Percentiles rank a stretch among this genome's conserved stretches.
Evolutionary conservation across 768 basidiomycete genomes (phyloP).

Genomic region (Lactifluus piperatus): DNA sequence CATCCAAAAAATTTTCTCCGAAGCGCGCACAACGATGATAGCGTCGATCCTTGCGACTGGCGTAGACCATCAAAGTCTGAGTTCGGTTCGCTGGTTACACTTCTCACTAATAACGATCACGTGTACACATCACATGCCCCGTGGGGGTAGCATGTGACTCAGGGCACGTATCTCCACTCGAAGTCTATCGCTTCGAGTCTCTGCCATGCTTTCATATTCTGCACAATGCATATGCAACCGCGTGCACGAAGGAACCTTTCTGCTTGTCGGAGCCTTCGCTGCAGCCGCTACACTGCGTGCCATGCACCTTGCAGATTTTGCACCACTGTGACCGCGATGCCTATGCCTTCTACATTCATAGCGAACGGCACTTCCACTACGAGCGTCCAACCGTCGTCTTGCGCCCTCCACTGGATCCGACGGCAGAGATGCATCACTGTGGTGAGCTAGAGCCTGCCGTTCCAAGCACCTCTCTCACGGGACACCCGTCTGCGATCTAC

Average conservation of each 20-base stretch:
- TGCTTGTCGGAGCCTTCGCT: constrained; percentile 76
- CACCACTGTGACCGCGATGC: constrained; percentile 54
- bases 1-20: constrained; percentile 53
- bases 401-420: constrained; percentile 17
- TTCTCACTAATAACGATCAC: too few relatives aligned
- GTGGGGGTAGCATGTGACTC: too few relatives aligned
- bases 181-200: constrained; percentile 74
- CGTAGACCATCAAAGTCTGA: constrained; percentile 67
- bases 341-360: constrained; percentile 89
- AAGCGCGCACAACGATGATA: constrained; percentile 66
- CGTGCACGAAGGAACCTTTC: constrained; percentile 73
- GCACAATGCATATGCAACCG: constrained; percentile 83
- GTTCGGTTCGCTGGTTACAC: too few relatives aligned
- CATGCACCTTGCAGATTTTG: constrained; percentile 43
- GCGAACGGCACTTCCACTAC: constrained; percentile 71
- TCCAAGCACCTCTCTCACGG: constrained; percentile 72
- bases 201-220: constrained; percentile 91
- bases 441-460: constrained; percentile 92
- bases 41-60: constrained; percentile 81
- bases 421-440: constrained; percentile 37
- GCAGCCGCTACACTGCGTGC: constrained; percentile 49
- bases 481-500: constrained; percentile 48
- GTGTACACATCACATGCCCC: too few relatives aligned
- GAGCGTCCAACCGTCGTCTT: constrained; percentile 73
- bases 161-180: too few relatives aligned